These are phyloP conservation scores for Candida dubliniensis DNA, from an alignment of 1,139 yeast genomes.

Conservation along the genomic window DNA sequence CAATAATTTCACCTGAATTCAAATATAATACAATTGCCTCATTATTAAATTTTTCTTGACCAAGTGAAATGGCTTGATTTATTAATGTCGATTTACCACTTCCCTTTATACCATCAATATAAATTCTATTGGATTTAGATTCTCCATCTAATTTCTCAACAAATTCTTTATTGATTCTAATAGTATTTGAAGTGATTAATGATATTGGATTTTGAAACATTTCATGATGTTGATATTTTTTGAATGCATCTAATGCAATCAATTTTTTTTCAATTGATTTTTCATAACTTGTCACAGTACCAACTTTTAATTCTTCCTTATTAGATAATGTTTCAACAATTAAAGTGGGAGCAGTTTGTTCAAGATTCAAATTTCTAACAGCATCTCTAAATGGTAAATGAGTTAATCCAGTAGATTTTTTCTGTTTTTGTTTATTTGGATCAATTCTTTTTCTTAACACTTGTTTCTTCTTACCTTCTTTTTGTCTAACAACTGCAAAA, in stretches of 20 bases:
- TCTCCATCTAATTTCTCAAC: slow-evolving; percentile 24
- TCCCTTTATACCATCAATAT: slow-evolving; percentile 72
- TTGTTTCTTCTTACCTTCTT: slow-evolving; percentile 25
- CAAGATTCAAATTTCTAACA: slow-evolving; percentile 36
- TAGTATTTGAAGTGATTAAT: slow-evolving; percentile 42
- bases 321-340: slow-evolving; percentile 1
- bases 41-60: slow-evolving; percentile 42
- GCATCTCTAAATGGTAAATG: slow-evolving; percentile 44
- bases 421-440: slow-evolving; percentile 25
- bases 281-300: slow-evolving; percentile 28
- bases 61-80: slow-evolving; percentile 67
- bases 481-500: slow-evolving; percentile 19
- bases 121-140: slow-evolving; percentile 45
- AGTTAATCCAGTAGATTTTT: slow-evolving; percentile 38
- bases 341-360: slow-evolving; percentile 23
- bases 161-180: slow-evolving; percentile 25
- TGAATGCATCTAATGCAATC: slow-evolving; percentile 52
- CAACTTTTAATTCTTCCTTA: neutral
- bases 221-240: slow-evolving; percentile 65
- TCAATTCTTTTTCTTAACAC: slow-evolving; percentile 20
- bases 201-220: slow-evolving; percentile 58
- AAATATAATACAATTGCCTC: slow-evolving; percentile 64
- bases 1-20: slow-evolving; percentile 59
- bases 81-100: slow-evolving; percentile 77
- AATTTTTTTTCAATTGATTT: slow-evolving; percentile 25